Base-by-base conservation (phyloP, 192 early-diverging fungal species). In the Kickxella alabastrina region DNA sequence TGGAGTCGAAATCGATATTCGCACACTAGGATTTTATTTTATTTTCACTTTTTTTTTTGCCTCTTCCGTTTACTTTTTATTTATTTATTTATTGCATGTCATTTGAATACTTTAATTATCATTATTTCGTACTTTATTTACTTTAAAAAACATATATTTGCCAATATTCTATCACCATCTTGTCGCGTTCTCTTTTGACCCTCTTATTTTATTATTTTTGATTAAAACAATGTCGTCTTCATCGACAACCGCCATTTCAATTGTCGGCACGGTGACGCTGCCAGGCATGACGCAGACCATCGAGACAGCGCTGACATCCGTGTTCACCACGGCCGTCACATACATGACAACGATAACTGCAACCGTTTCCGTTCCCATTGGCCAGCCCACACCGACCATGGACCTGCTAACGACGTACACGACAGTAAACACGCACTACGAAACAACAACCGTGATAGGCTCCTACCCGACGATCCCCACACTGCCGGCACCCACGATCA, bases 391-490 rank as follows among this genome's bases (percentile, higher is more conserved):
- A 40, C 54, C 63, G 10, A 32, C 58, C 23, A 57, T 65, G 25
- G 42, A 34, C 19, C 44, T 37, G 0, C 48, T 73, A 41, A 62
- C 70, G 18, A 65, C 70, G 10, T 65, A 60, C 44, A 65, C 70
- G 31, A 66, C 62, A 31, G 43, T 49, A 32, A 55, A 39, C 37
- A 72, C 69, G 5, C 29, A 55, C 6, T 64, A 64, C 48, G 22
- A 51, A 25, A 73, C 70, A 13, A 31, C 56, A 15, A 64, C 48
- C 7, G 23, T 21, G 48, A 43, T 54, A 4, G 31, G 29, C 15
- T 25, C 50, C 6, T 8, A 15, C 25, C 50, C 50, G 15, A 32
- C 39, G 2, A 19, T 27, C 7, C 49, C 49, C 35, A 21, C 62
- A 9, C 28, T 55, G 36, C 47, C 64, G 6, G 34, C 32, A 41